Percentiles rank a stretch among this genome's conserved stretches.
phyloP scores from a whole-genome alignment of 306 rosid species.

The Gleditsia sinensis region DNA sequence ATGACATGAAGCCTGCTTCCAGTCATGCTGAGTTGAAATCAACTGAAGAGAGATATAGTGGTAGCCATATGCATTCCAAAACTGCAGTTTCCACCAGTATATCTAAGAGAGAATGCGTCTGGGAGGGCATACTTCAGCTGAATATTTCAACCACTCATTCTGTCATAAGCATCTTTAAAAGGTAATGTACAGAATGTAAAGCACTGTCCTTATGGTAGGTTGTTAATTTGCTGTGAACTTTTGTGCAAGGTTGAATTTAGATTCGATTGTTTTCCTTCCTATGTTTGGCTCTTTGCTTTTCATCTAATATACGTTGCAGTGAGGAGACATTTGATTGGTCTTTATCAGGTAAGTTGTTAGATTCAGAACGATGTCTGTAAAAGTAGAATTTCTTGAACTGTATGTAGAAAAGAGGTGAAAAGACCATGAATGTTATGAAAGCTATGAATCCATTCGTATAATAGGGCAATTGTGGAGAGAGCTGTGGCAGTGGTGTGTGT shows the following conservation, averaged over 20 bases:
- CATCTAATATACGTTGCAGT: not conserved
- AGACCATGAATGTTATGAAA: too few species aligned
- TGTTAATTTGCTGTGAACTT: conserved; percentile 10
- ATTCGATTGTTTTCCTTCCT: conserved; percentile 20
- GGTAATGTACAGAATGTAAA: conserved; percentile 50
- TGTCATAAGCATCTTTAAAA: conserved; percentile 68
- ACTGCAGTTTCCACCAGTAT: conserved; percentile 30
- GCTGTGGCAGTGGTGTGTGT: too few species aligned
- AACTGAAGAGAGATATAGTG: conserved; percentile 39
- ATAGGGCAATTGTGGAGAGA: too few species aligned
- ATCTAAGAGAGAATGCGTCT: conserved; percentile 55
- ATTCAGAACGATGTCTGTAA: not conserved
- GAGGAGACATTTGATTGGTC: not conserved
- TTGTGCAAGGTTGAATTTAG: conserved; percentile 4
- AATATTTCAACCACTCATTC: conserved; percentile 61
- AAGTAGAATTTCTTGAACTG: too few species aligned
- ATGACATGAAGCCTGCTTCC: conserved; percentile 32
- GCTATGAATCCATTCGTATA: too few species aligned
- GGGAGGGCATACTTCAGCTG: conserved; percentile 85
- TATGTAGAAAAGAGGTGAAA: too few species aligned
- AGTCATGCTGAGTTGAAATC: conserved; percentile 33
- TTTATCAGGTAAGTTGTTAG: not conserved
- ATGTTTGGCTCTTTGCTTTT: conserved; percentile 7
- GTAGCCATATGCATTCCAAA: conserved; percentile 38
- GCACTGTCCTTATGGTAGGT: conserved; percentile 11